Conservation (phyloP, 2,329 filamentous ascomycete species). For the Paracorniculantispora psalliotae region DNA sequence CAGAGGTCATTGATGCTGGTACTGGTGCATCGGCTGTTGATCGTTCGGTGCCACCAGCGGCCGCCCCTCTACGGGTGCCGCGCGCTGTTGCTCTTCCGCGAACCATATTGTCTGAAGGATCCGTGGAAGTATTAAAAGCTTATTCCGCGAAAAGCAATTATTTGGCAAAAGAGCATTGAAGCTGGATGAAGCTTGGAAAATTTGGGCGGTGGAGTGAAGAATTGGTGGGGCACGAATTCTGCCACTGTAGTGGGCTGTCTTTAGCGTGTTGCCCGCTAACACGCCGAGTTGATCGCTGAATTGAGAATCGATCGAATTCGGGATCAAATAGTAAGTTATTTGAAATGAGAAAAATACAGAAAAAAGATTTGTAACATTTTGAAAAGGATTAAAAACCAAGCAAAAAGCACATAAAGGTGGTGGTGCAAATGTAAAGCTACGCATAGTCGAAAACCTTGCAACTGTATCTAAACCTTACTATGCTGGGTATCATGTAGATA, state of each 20-base stretch:
- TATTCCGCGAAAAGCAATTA: background rate
- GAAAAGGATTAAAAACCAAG: too few relatives aligned
- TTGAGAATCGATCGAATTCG: too few relatives aligned
- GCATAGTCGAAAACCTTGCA: too few relatives aligned
- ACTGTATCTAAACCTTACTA: too few relatives aligned
- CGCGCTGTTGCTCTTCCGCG: slow-evolving; percentile 29
- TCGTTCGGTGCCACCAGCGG: slow-evolving; percentile 22
- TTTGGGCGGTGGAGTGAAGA: slow-evolving; percentile 23
- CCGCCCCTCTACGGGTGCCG: slow-evolving; percentile 28
- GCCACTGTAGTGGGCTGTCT: slow-evolving; percentile 18
- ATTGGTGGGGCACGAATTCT: slow-evolving; percentile 32
- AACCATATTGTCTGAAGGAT: slow-evolving; percentile 23
- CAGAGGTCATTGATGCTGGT: slow-evolving; percentile 17
- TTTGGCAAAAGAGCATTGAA: slow-evolving; percentile 18
- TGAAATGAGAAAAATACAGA: too few relatives aligned
- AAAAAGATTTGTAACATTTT: too few relatives aligned
- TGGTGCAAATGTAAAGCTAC: too few relatives aligned
- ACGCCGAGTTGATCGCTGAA: background rate
- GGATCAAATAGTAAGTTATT: too few relatives aligned
- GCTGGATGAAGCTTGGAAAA: slow-evolving; percentile 21
- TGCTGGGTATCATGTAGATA: slow-evolving; percentile 3
- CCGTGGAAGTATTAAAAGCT: background rate
- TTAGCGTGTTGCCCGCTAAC: background rate
- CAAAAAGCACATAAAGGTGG: too few relatives aligned
- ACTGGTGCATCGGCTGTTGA: slow-evolving; percentile 15